Evolutionary conservation across 2,329 filamentous ascomycete genomes (phyloP).

Genomic region (Aspergillus sp.): DNA sequence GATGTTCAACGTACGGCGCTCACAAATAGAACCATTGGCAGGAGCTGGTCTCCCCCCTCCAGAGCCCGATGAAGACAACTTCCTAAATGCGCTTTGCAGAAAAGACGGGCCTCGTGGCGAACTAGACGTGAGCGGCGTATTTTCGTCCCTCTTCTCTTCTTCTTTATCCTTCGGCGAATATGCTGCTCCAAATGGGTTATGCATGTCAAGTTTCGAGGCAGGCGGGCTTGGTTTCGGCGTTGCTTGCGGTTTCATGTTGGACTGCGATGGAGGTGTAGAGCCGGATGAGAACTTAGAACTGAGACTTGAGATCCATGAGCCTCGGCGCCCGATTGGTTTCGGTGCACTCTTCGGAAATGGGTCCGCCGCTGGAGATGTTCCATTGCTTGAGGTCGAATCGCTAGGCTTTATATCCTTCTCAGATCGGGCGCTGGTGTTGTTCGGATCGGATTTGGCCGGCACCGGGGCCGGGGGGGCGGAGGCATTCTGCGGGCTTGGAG

Average conservation of each 20-base stretch:
- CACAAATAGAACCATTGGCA: constrained; percentile 69
- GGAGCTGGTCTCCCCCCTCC: constrained; percentile 52
- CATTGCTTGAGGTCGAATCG: constrained; percentile 20
- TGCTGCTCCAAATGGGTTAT: constrained; percentile 47
- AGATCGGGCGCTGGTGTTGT: constrained; percentile 15
- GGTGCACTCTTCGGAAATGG: constrained; percentile 27
- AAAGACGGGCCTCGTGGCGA: constrained; percentile 74
- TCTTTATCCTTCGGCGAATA: constrained; percentile 45
- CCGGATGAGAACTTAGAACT: constrained; percentile 83
- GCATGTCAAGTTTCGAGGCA: constrained; percentile 33
- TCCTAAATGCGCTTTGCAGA: constrained; percentile 75
- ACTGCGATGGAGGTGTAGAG: constrained; percentile 41
- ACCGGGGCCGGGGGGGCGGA: constrained; percentile 10
- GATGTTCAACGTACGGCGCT: constrained; percentile 79
- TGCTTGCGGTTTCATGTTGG: constrained; percentile 30
- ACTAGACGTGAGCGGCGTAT: constrained; percentile 52
- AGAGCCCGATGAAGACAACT: constrained; percentile 69
- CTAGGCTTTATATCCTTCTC: constrained; percentile 19
- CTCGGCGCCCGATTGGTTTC: constrained; percentile 55
- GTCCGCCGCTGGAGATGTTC: constrained; percentile 18
- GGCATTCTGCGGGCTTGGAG: constrained; percentile 17
- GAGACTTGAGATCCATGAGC: constrained; percentile 91
- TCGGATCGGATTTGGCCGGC: constrained; percentile 16
- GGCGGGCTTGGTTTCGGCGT: constrained; percentile 35
- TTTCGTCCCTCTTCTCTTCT: constrained; percentile 39